Base-by-base conservation (phyloP, 176 grass and related monocot species). In the Triticum urartu region DNA sequence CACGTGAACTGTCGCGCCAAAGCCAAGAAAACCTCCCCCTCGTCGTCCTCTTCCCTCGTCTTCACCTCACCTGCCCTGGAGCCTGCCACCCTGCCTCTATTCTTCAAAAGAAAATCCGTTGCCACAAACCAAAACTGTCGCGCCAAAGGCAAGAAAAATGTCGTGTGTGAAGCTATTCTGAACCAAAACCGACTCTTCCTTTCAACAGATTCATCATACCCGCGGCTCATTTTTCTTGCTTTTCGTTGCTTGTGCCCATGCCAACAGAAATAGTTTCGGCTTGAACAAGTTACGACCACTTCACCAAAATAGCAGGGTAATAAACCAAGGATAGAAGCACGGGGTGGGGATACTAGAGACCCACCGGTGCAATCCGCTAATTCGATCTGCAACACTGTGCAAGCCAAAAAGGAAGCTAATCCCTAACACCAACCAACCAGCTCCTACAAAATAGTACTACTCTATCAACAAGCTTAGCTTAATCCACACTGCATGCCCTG, bases 341-440 rank as follows among this genome's bases (percentile, higher is more conserved):
- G 9, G 47, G 15, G 38, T 39, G 38, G 40, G 5, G 34, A 67
- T 9, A 59, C 25, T 43, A 58, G 67, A 73, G 32, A 74, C 17
- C 13, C 7, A 33, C 2, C 61, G 63, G n/a, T 21, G 11, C 22
- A 10, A 64, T 35, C 73, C 56, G 40, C 42, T 36, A 48, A 52
- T 18, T 68, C 36, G 64, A 66, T 68, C 77, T 24, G 72, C 79
- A 75, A 76, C 73, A 17, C 74, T 79, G 34, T 87, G 89, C 89
- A 95, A 89, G 89, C 84, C 84, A 95, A 89, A 89, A 88, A 45
- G 39, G 33, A 85, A 81, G 52, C 18, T 75, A 24, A 54, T 26
- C 7, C 34, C 42, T 50, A 43, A 38, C 72, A 42, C 33, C 40
- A 42, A 40, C 39, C 47, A 56, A 80, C 43, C 68, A 50, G 21